Conservation (phyloP, 306 rosid species). For the Lathyrus aphaca region DNA sequence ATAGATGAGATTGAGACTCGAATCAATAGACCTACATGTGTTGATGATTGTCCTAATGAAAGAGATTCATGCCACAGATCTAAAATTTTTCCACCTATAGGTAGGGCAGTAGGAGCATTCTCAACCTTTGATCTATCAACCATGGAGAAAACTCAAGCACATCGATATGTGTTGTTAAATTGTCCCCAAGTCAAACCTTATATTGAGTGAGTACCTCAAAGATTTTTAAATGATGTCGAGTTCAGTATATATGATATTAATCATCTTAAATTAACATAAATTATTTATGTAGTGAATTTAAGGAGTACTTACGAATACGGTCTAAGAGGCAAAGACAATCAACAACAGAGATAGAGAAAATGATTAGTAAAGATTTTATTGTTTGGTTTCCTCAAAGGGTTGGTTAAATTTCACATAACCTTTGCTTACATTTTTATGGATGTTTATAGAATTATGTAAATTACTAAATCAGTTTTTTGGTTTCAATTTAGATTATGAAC, state of each 20-base stretch:
- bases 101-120: neutral
- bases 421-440: neutral
- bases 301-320: neutral
- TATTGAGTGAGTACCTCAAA: neutral
- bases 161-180: neutral
- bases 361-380: neutral
- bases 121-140: neutral
- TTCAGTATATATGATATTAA: neutral
- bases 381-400: neutral
- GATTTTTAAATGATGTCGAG: too few relatives aligned
- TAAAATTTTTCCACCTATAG: neutral
- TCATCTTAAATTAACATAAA: neutral
- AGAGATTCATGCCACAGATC: neutral
- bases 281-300: neutral
- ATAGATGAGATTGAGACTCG: neutral
- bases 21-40: neutral
- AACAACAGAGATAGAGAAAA: neutral
- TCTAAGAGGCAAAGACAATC: neutral
- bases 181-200: neutral
- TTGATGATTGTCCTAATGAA: neutral
- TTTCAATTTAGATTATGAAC: neutral
- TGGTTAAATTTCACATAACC: neutral
- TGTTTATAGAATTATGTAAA: neutral
- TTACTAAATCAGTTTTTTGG: neutral
- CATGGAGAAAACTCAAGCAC: neutral